Conservation (phyloP, 495 filamentous ascomycete genomes). For the Poronia punctata region DNA sequence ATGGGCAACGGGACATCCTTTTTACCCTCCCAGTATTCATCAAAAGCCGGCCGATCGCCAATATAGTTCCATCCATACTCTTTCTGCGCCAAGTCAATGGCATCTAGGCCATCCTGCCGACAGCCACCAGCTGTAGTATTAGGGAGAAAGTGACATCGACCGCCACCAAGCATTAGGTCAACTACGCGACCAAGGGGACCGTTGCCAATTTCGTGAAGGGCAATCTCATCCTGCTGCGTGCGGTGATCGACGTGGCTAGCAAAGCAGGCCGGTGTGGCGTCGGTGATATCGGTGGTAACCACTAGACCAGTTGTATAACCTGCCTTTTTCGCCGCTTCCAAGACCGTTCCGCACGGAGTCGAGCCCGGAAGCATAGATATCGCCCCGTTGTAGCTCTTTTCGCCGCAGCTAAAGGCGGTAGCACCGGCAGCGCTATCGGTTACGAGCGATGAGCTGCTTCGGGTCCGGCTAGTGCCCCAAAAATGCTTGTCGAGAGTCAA, state of each 20-base stretch:
- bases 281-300: constrained; percentile 90
- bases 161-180: constrained; percentile 88
- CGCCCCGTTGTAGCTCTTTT: constrained; percentile 93
- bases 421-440: constrained; percentile 95
- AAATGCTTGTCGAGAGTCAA: constrained; percentile 78
- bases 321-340: constrained; percentile 86
- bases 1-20: constrained; percentile 66
- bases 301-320: constrained; percentile 92
- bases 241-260: constrained; percentile 79
- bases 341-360: constrained; percentile 83
- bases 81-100: constrained; percentile 58
- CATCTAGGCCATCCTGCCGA: constrained; percentile 62
- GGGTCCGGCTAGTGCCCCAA: constrained; percentile 81
- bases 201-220: constrained; percentile 76
- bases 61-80: constrained; percentile 76
- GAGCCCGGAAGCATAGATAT: constrained; percentile 83
- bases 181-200: constrained; percentile 79
- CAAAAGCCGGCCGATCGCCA: constrained; percentile 64
- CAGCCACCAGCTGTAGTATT: constrained; percentile 73
- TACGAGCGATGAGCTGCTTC: constrained; percentile 72
- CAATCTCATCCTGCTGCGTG: constrained; percentile 79
- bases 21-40: constrained; percentile 62
- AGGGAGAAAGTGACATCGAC: constrained; percentile 86
- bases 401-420: constrained; percentile 87
- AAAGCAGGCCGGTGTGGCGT: constrained; percentile 96